Evolutionary conservation across 441 rosid genomes (phyloP).

Genomic region (Manihot esculenta): DNA sequence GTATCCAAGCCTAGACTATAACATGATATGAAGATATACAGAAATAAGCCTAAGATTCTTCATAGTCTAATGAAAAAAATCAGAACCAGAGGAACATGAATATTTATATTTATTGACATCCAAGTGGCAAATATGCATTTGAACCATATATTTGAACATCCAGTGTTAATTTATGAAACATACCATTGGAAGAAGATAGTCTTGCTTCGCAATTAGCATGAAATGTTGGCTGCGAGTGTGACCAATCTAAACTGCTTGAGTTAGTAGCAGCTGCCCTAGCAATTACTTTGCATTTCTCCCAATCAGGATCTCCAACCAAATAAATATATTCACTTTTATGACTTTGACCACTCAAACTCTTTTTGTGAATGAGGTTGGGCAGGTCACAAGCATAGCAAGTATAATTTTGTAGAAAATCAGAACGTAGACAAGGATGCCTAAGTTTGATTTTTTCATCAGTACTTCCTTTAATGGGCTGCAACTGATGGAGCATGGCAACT

Average conservation of each 20-base stretch:
- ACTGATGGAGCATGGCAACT: constrained; percentile 36
- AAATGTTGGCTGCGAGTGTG: constrained; percentile 8
- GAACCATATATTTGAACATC: neutral
- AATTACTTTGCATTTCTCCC: constrained; percentile 49
- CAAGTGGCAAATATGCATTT: neutral
- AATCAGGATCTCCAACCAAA: constrained; percentile 51
- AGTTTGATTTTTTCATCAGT: constrained; percentile 22
- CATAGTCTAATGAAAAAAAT: neutral
- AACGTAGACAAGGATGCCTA: constrained; percentile 55
- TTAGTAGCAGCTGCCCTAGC: constrained; percentile 52
- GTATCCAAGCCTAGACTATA: neutral
- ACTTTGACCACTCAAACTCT: constrained; percentile 22
- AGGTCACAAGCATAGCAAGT: constrained; percentile 39
- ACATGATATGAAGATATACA: neutral
- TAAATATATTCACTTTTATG: constrained; percentile 15
- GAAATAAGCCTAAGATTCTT: neutral
- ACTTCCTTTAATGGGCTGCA: constrained; percentile 21
- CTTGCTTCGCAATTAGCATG: constrained; percentile 34
- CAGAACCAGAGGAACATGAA: neutral
- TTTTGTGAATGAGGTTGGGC: constrained; percentile 11
- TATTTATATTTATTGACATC: neutral
- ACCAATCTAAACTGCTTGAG: constrained; percentile 34
- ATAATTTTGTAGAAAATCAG: constrained; percentile 40
- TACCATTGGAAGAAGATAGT: constrained; percentile 33
- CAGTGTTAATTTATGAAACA: constrained; percentile 17